These are phyloP conservation scores for Oryza glumipatula DNA, from an alignment of 176 grass and related monocot genomes.

Conservation along the genomic window DNA sequence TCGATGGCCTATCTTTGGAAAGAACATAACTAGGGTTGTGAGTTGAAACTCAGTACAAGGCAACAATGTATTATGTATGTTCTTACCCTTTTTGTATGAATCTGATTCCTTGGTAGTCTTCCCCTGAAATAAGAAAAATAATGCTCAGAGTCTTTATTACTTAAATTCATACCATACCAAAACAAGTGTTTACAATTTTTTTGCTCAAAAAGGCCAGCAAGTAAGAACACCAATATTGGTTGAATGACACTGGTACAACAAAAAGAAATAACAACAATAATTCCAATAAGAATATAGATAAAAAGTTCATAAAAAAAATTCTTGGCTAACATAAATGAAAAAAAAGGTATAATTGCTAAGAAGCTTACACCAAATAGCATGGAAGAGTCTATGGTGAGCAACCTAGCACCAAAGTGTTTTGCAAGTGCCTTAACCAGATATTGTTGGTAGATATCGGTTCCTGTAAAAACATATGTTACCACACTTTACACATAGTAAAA, in stretches of 20 bases:
- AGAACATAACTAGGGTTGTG: not conserved
- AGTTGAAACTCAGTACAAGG: not conserved
- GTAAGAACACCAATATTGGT: not conserved
- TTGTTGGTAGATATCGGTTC: conserved; percentile 97
- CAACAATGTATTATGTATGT: not conserved
- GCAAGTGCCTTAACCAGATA: conserved; percentile 90
- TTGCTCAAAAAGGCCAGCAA: conserved; percentile 5
- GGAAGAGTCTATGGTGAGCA: conserved; percentile 84
- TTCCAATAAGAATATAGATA: conserved; percentile 2
- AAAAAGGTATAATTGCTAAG: conserved; percentile 29
- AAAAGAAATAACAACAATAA: not conserved
- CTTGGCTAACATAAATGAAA: not conserved
- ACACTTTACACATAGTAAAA: conserved; percentile 14
- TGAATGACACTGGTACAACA: conserved; percentile 7
- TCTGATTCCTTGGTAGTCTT: conserved; percentile 75
- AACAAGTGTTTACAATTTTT: not conserved
- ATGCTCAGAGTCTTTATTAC: conserved; percentile 26
- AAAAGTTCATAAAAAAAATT: not conserved
- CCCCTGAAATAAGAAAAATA: conserved; percentile 67
- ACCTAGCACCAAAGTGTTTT: conserved; percentile 84
- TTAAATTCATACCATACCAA: conserved; percentile 19
- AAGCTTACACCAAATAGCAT: conserved; percentile 77
- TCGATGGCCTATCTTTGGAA: not conserved
- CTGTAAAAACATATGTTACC: conserved; percentile 50
- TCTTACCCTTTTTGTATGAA: conserved; percentile 72